Evolutionary conservation across 768 basidiomycete species (phyloP), one percentile per base, ranked within the genome.

Genomic region (Termitomyces sp.): DNA sequence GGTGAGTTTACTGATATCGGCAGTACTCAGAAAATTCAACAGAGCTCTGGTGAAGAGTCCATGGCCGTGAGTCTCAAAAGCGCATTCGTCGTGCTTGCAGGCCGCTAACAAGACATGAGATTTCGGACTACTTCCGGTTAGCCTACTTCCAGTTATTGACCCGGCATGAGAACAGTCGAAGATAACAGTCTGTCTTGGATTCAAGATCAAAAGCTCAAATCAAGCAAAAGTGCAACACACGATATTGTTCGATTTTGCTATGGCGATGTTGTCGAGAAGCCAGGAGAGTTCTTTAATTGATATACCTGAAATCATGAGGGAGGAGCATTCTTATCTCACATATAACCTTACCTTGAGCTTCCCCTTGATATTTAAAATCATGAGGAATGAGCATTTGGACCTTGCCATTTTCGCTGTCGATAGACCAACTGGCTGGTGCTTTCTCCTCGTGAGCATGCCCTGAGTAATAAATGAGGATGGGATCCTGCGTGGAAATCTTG

Each of bases 181-280:
- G 45, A 64, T 57, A 20, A 64, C 46, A 22, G 63, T 64, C 63
- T 64, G n/a, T 35, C 22, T n/a, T n/a, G n/a, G n/a, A n/a, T n/a
- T n/a, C n/a, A n/a, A n/a, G n/a, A n/a, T n/a, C n/a, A n/a, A n/a
- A 49, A 16, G 18, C 24, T 15, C 3, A 9, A 8, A 32, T 28
- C n/a, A 20, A 33, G n/a, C n/a, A 35, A 44, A 9, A 13, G 9
- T 18, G 12, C 11, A 51, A 46, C 55, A 18, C 44, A 60, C 63
- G 12, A 64, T 64, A 57, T 64, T 64, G 49, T 64, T 46, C 15
- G 59, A 59, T 48, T 57, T 64, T 7, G 15, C 22, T 12, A 3
- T 16, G 7, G 59, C 24, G 3, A 64, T 46, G 7, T 52, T 8
- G 33, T 16, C 33, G 9, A 64, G 54, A 33, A 56, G 5, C 1